phyloP scores from a whole-genome alignment of 495 filamentous ascomycete species.

The Aspergillus bridgeri region DNA sequence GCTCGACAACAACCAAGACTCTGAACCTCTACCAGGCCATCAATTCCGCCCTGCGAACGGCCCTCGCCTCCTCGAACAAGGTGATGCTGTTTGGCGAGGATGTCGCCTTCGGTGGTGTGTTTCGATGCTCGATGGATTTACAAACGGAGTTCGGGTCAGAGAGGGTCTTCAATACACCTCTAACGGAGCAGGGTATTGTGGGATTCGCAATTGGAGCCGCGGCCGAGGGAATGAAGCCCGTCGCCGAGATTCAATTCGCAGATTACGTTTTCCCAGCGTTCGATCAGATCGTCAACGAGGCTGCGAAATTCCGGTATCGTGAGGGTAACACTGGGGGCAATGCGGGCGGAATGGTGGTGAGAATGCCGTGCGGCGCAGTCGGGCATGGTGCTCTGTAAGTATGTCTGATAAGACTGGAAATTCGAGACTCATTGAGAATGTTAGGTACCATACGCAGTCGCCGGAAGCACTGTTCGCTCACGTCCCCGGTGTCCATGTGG shows the following conservation, averaged over 20 bases:
- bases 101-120: constrained; percentile 94
- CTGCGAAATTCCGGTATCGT: constrained; percentile 86
- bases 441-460: constrained; percentile 85
- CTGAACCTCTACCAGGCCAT: constrained; percentile 92
- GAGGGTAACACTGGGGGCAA: constrained; percentile 68
- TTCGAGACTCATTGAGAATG: neutral
- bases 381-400: constrained; percentile 88
- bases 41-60: constrained; percentile 80
- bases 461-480: constrained; percentile 92
- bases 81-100: constrained; percentile 95
- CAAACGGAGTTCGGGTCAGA: constrained; percentile 81
- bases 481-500: constrained; percentile 82
- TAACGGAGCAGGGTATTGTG: constrained; percentile 91
- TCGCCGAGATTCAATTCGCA: constrained; percentile 97
- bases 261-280: constrained; percentile 97
- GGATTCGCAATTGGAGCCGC: constrained; percentile 91
- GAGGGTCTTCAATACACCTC: constrained; percentile 93
- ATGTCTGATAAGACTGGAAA: neutral
- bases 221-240: constrained; percentile 85
- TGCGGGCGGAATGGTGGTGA: constrained; percentile 76
- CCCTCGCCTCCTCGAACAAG: constrained; percentile 78
- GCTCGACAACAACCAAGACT: constrained; percentile 66
- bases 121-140: constrained; percentile 90
- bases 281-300: constrained; percentile 96
- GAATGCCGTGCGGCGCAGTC: constrained; percentile 93